phyloP scores from a whole-genome alignment of 2,329 filamentous ascomycete species.

The Paecilomyces sp. region DNA sequence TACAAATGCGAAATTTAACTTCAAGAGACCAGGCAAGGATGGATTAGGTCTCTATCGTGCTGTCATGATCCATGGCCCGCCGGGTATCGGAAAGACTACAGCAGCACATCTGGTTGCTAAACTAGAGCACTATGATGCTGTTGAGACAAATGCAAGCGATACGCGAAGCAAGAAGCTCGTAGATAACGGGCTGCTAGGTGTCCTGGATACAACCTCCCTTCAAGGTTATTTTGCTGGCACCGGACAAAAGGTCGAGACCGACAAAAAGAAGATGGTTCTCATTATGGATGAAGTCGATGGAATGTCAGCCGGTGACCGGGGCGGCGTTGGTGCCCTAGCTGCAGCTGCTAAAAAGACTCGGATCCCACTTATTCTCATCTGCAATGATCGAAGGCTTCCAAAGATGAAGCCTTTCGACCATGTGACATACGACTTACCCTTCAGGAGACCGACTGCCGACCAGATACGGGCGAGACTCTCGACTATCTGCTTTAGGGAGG shows the following conservation, averaged over 20 bases:
- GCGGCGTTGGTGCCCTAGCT: slow-evolving; percentile 88
- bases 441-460: slow-evolving; percentile 82
- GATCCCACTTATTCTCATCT: slow-evolving; percentile 92
- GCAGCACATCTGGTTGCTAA: slow-evolving; percentile 91
- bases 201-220: slow-evolving; percentile 88
- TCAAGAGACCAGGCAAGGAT: slow-evolving; percentile 75
- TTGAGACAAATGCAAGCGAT: slow-evolving; percentile 95
- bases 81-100: slow-evolving; percentile 95
- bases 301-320: slow-evolving; percentile 95
- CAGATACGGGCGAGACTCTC: slow-evolving; percentile 87
- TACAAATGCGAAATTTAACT: slow-evolving; percentile 69
- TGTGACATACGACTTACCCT: slow-evolving; percentile 75
- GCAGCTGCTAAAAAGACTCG: slow-evolving; percentile 93
- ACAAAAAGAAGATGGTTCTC: slow-evolving; percentile 87
- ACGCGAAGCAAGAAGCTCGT: slow-evolving; percentile 93
- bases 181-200: slow-evolving; percentile 77
- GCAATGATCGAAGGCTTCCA: slow-evolving; percentile 83
- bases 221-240: slow-evolving; percentile 84
- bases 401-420: slow-evolving; percentile 99
- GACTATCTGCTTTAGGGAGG: slow-evolving; percentile 90
- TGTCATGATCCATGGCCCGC: slow-evolving; percentile 92
- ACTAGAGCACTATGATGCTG: slow-evolving; percentile 83
- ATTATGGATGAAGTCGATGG: slow-evolving; percentile 99
- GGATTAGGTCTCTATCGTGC: slow-evolving; percentile 76
- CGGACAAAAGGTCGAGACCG: slow-evolving; percentile 67